These are phyloP conservation scores for Colletotrichum sp. DNA, from an alignment of 2,329 filamentous ascomycete species.

Conservation along the genomic window DNA sequence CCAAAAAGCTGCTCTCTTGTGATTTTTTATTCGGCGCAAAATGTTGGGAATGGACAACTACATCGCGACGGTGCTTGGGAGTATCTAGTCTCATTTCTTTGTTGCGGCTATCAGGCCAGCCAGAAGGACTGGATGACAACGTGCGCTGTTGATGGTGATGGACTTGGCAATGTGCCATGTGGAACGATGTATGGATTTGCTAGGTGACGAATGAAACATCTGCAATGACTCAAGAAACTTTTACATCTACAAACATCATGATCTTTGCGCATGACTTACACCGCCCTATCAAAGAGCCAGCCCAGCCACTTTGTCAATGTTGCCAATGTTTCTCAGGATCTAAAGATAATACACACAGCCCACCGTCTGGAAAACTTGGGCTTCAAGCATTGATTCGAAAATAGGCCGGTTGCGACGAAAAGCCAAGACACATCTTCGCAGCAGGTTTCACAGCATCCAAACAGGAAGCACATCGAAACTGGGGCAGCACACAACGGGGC, in stretches of 20 bases:
- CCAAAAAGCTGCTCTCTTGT: not conserved
- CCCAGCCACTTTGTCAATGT: not conserved
- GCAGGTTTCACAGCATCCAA: not conserved
- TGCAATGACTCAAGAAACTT: not conserved
- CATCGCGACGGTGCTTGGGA: not conserved
- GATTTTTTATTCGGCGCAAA: not conserved
- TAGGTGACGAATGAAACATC: constrained; percentile 7
- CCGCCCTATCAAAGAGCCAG: not conserved
- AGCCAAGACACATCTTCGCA: not conserved
- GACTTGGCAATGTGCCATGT: not conserved
- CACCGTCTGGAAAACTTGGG: not conserved
- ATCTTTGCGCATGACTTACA: not conserved
- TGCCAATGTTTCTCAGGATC: not conserved
- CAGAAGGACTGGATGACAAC: not conserved
- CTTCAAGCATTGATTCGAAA: not conserved
- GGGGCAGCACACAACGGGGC: not conserved
- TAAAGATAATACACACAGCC: not conserved
- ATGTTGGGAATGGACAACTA: not conserved
- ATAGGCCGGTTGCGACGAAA: constrained; percentile 1
- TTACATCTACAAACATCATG: not conserved
- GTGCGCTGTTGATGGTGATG: not conserved
- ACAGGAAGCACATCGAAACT: not conserved
- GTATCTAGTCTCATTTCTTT: not conserved
- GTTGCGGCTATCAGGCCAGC: not conserved
- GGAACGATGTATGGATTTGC: not conserved